Base-by-base conservation (phyloP, 495 filamentous ascomycete genomes). In the Terfezia claveryi region DNA sequence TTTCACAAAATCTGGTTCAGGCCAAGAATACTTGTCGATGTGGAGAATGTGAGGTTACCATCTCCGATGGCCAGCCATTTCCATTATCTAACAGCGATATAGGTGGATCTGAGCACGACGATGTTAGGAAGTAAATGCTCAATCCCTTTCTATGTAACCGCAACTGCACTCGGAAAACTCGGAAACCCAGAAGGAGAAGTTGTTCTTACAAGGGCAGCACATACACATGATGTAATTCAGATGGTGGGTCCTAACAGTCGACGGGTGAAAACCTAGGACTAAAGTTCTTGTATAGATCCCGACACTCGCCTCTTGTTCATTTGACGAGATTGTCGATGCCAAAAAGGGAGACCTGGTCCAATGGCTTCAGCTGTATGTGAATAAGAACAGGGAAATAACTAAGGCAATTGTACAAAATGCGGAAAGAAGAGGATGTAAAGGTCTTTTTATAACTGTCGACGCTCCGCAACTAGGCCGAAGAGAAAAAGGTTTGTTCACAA, bases 1-100 rank as follows among this genome's bases (percentile, higher is more conserved):
- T 98, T 81, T 71, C 89, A 96, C 70, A 87, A 89, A 63, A 88
- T 96, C 69, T 96, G 89, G 89, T 96, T 96, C 72, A 78, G 88
- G 16, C 89, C 89, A 2, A 76, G 78, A 49, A 71, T 95, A 54
- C 75, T 96, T 17, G 78, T 88, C 38, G 79, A 96, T 59, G 89
- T 96, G 23, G 82, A 85, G 62, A 74, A 85, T 23, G 41, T 46
- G 17, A 14, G 17, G 41, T 8, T 46, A 46, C 41, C 17, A 5
- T 46, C 14, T 4, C 41, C 27, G 27, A 32, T 32, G 27, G 27
- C 27, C 7, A 32, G 27, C 27, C 7, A 32, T 46, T 46, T 46
- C 14, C 41, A 14, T 20, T 46, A 0, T 6, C 41, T 20, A 14
- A 46, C 41, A 46, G 4, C 41, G 41, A 46, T 14, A 6, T 46